Evolutionary conservation across 352 stramenopile genomes (phyloP), one percentile per base, ranked within the genome.

Genomic region (Globisporangium megalacanthum): DNA sequence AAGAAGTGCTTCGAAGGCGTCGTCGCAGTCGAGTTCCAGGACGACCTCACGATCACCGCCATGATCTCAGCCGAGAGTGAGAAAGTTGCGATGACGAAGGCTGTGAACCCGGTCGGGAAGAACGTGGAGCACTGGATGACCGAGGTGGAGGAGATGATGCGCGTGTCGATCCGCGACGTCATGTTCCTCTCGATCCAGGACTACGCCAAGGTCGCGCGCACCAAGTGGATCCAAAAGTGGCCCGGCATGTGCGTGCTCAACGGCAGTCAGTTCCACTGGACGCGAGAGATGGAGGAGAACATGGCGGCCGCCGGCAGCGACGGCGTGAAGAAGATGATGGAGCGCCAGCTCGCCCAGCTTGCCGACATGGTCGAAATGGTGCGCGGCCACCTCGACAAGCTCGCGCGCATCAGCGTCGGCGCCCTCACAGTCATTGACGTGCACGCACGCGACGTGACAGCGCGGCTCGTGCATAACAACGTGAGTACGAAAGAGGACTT

Each of bases 51-150:
- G 19, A 98, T 98, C 69, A 90, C 77, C 3, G 75, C 83, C 1
- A 98, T 98, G 89, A 92, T 90, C 45, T 97, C 77, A 0, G 77
- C 81, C 0, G 92, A 98, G 66, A 83, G 86, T 6, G 94, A 97
- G 65, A 80, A 95, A 64, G 88, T 98, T 5, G 70, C 70, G 0
- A 96, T 97, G 70, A 64, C 73, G 2, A 82, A 73, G 29, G 54
- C 74, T 2, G 89, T 98, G 3, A 91, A 98, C 52, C 93, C 94
- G 0, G 91, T 94, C 15, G 88, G 81, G 35, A 98, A 97, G 64
- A 97, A 97, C 59, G 94, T 98, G 15, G 94, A 98, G 69, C 62
- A 95, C 61, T 98, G 94, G 94, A 98, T 98, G 93, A 93, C 86
- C 1, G 92, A 98, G 68, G 71, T 97, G 14, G 83, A 97, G 60